Evolutionary conservation across 2,329 filamentous ascomycete species (phyloP).

Genomic region (Fusarium nurragi): DNA sequence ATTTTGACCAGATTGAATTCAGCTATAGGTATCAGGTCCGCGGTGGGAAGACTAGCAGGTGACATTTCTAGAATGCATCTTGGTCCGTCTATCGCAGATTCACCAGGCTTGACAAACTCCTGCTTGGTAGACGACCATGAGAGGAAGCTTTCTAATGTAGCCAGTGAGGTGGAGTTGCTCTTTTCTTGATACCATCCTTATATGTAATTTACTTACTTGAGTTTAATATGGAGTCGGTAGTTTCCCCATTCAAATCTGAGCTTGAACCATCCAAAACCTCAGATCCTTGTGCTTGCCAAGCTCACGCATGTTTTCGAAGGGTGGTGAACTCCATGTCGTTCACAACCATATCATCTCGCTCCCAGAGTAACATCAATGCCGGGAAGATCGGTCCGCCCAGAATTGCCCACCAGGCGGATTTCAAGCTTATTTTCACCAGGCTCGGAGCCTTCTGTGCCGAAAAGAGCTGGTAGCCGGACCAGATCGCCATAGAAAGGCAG

Average conservation of each 20-base stretch:
- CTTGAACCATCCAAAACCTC: no score
- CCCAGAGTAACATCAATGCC: slow-evolving; percentile 29
- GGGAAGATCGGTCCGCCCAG: slow-evolving; percentile 33
- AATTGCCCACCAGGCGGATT: background rate
- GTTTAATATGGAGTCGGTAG: background rate
- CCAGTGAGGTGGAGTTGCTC: background rate
- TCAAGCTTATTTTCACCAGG: background rate
- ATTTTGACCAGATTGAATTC: slow-evolving; percentile 44
- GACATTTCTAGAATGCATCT: background rate
- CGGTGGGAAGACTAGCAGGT: slow-evolving; percentile 23
- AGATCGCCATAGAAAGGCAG: slow-evolving; percentile 26
- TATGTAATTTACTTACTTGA: background rate
- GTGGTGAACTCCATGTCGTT: background rate
- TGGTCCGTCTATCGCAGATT: background rate
- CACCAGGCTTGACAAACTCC: background rate
- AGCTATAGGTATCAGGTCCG: slow-evolving; percentile 46
- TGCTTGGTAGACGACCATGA: background rate
- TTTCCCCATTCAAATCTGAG: background rate
- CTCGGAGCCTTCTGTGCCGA: background rate
- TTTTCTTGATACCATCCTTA: slow-evolving; percentile 8
- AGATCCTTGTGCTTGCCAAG: no score
- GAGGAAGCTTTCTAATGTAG: background rate
- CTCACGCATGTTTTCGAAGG: slow-evolving; percentile 11
- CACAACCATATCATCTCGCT: slow-evolving; percentile 22
- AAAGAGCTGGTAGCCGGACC: slow-evolving; percentile 27